These are phyloP conservation scores for Wickerhamiella kurtzmanii DNA, from an alignment of 805 yeast genomes.

Conservation along the genomic window DNA sequence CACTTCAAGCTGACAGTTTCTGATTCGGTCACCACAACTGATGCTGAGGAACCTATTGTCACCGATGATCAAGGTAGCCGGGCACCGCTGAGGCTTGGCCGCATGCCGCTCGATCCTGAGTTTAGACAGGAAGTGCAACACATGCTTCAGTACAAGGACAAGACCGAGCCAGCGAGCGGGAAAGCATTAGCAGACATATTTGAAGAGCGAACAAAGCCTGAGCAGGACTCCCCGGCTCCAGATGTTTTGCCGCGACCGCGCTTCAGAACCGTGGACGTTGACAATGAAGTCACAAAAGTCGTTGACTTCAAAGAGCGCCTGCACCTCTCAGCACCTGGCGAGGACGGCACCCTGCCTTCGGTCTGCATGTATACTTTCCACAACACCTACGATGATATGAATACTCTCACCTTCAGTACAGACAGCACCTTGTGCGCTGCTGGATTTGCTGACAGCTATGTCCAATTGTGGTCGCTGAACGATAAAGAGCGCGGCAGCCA, in stretches of 20 bases:
- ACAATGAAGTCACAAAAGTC: conserved; percentile 61
- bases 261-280: conserved; percentile 65
- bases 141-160: conserved; percentile 70
- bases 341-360: conserved; percentile 62
- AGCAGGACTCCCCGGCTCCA: conserved; percentile 44
- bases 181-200: conserved; percentile 47
- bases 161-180: conserved; percentile 18
- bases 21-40: neutral
- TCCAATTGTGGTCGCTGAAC: conserved; percentile 86
- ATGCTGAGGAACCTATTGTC: conserved; percentile 9
- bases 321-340: conserved; percentile 33
- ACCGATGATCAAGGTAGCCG: conserved; percentile 4
- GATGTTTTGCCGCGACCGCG: conserved; percentile 78
- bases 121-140: conserved; percentile 72
- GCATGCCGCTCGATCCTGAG: conserved; percentile 74
- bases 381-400: conserved; percentile 79
- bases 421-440: conserved; percentile 83
- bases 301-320: conserved; percentile 72
- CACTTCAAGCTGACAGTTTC: conserved; percentile 37
- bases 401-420: conserved; percentile 74
- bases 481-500: conserved; percentile 42
- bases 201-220: conserved; percentile 39
- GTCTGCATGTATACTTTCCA: conserved; percentile 98
- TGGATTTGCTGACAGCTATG: conserved; percentile 84
- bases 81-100: conserved; percentile 60